Conservation (phyloP, 2,329 filamentous ascomycete genomes). For the Setomelanomma holmii region DNA sequence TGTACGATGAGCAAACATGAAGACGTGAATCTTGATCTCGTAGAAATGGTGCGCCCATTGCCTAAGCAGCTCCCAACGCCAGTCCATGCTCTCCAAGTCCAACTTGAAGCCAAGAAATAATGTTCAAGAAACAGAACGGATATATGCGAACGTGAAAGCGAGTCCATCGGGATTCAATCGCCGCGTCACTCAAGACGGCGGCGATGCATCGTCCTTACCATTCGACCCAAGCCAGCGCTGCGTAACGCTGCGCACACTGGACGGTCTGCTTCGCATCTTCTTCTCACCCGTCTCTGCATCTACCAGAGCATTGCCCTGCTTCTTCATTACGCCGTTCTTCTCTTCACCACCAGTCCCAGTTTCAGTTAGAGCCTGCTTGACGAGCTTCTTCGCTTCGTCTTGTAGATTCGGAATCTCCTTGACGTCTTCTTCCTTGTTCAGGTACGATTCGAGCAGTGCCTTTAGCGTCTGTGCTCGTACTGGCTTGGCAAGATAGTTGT, state of each 20-base stretch:
- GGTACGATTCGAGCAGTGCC: constrained; percentile 77
- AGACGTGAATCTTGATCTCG: too few relatives aligned
- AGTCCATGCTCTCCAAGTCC: too few relatives aligned
- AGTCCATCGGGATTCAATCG: background rate
- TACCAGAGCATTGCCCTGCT: background rate
- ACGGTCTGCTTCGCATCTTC: constrained; percentile 17
- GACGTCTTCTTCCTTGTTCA: constrained; percentile 57
- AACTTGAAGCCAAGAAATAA: too few relatives aligned
- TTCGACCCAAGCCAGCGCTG: constrained; percentile 16
- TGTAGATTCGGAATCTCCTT: constrained; percentile 52
- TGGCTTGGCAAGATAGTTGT: constrained; percentile 94
- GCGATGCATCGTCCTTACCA: constrained; percentile 12
- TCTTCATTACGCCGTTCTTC: constrained; percentile 1
- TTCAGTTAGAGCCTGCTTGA: constrained; percentile 41
- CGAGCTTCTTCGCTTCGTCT: constrained; percentile 54
- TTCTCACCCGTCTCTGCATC: constrained; percentile 1
- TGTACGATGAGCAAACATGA: too few relatives aligned
- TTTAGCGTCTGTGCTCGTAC: constrained; percentile 89
- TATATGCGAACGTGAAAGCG: background rate
- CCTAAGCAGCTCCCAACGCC: too few relatives aligned
- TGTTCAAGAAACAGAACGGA: too few relatives aligned
- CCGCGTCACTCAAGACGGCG: constrained; percentile 3
- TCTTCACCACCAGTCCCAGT: constrained; percentile 9
- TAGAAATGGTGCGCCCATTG: too few relatives aligned
- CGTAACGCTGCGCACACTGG: constrained; percentile 22